Evolutionary conservation across 306 rosid species (phyloP), one percentile per base, ranked within the genome.

Genomic region (Dalbergia cochinchinensis): DNA sequence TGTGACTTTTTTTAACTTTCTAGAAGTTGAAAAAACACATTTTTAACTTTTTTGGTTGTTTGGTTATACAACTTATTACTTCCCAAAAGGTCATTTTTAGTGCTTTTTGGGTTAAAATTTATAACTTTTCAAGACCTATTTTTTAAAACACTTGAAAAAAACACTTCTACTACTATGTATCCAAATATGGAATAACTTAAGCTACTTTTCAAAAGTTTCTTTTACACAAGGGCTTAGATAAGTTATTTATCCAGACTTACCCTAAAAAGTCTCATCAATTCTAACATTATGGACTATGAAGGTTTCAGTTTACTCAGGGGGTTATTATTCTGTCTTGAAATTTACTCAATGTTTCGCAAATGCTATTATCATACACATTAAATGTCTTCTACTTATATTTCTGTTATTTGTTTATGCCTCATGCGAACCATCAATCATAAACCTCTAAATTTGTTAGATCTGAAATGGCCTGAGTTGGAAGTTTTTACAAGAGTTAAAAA

Each of bases 361-460:
- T 15, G 6, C 7, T 12, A 68, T 47, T 5, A 39, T 18, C 57
- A 12, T 8, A 50, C 57, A 50, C 18, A 15, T 5, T 51, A 20
- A 72, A 42, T 65, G 62, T 3, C 47, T 42, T 39, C 39, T 57
- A 34, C 79, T 44, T 48, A 47, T 74, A 48, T 33, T 73, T 67
- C 73, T 74, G 19, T 18, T 31, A 14, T 50, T 33, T 18, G 7
- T 62, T 42, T 67, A 65, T 47, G 50, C 45, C 64, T 60, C 48
- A 15, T 70, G 53, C 3, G 6, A 50, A 54, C 18, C 26, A 42
- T 31, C 22, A 13, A 60, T 71, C 63, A n/a, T 26, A 48, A 70
- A 42, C 45, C 33, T 53, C 7, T 26, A 41, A 31, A 20, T 78
- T 77, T 78, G 19, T 42, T 42, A 33, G 63, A 59, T 69, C 55